Base-by-base conservation (phyloP, 2,329 filamentous ascomycete species). In the Aspergillus bombycis region DNA sequence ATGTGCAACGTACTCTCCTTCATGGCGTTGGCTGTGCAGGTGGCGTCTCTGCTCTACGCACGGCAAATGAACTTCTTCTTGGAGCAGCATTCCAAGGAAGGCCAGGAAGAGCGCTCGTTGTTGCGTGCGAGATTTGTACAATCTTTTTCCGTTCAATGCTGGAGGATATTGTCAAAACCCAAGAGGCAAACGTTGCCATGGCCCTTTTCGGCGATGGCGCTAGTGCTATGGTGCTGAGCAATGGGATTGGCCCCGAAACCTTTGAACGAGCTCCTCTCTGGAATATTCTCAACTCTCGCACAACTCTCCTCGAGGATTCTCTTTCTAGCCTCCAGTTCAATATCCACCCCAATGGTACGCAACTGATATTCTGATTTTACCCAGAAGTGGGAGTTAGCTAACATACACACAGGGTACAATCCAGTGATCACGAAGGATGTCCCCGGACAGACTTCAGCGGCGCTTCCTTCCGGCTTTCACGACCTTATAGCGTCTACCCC, bases 51-150 rank as follows among this genome's bases (percentile, higher is more conserved):
- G 52, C 59, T 10, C 41, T 61, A 2, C 52, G 59, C 4, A 12
- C 36, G 2, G 59, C 50, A 19, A 45, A 34, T 11, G 16, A 30
- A 16, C 30, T 61, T 2, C 50, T 52, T 12, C 23, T 26, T 23
- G 59, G 32, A 14, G 52, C 59, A 9, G 28, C 59, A 3, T 23
- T 26, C 7, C 38, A 28, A 12, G 19, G 23, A 8, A 41, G 41
- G 19, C 11, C 34, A 19, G 59, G 50, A 7, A 19, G 59, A 19
- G 30, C 55, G 5, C 46, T 61, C 16, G 23, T 61, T 14, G 26
- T 61, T 21, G 59, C 59, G 12, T 61, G 59, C 34, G 59, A 61
- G 21, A 34, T 61, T 19, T 61, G 52, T 32, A 57, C 38, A 21
- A 56, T 56, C 6, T 38, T 46, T 16, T 16, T 61, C 16, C 38